Evolutionary conservation across 2,329 filamentous ascomycete species (phyloP).

Genomic region (Rhinocladiella similis): DNA sequence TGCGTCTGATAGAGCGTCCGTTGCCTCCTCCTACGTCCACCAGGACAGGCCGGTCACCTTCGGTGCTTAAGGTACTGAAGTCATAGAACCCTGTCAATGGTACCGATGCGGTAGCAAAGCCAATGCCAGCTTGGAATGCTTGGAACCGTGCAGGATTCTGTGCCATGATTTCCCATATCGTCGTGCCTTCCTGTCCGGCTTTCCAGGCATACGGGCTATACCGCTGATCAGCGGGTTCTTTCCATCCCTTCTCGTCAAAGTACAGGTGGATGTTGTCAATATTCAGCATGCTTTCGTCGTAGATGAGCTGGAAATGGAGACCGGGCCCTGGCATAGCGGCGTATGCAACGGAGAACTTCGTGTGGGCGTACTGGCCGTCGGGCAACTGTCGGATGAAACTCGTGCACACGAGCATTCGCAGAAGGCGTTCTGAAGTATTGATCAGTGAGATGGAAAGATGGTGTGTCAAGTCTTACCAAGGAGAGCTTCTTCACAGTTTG

Average conservation of each 20-base stretch:
- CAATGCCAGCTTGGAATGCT: constrained; percentile 32
- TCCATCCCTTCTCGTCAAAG: constrained; percentile 8
- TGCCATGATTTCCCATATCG: constrained; percentile 31
- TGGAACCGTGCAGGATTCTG: constrained; percentile 30
- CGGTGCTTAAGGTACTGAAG: constrained; percentile 7
- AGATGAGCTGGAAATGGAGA: constrained; percentile 21
- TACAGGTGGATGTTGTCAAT: constrained; percentile 17
- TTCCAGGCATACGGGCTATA: constrained; percentile 12
- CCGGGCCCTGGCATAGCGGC: constrained; percentile 15
- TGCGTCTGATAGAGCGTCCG: constrained; percentile 15
- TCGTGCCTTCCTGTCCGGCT: constrained; percentile 9
- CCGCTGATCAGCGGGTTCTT: constrained; percentile 13
- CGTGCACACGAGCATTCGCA: constrained; percentile 17
- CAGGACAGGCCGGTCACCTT: constrained; percentile 8
- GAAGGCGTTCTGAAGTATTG: constrained; percentile 10
- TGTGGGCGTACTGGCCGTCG: constrained; percentile 12
- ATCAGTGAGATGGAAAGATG: background rate
- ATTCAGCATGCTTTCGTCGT: constrained; percentile 14
- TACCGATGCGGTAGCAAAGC: constrained; percentile 5
- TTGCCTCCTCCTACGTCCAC: constrained; percentile 26
- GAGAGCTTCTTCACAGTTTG: background rate
- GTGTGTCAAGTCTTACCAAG: background rate
- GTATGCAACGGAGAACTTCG: constrained; percentile 18
- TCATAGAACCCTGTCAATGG: constrained; percentile 19
- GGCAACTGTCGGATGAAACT: constrained; percentile 14